phyloP scores from a whole-genome alignment of 2,329 filamentous ascomycete genomes.

The Aspergillus sp. region DNA sequence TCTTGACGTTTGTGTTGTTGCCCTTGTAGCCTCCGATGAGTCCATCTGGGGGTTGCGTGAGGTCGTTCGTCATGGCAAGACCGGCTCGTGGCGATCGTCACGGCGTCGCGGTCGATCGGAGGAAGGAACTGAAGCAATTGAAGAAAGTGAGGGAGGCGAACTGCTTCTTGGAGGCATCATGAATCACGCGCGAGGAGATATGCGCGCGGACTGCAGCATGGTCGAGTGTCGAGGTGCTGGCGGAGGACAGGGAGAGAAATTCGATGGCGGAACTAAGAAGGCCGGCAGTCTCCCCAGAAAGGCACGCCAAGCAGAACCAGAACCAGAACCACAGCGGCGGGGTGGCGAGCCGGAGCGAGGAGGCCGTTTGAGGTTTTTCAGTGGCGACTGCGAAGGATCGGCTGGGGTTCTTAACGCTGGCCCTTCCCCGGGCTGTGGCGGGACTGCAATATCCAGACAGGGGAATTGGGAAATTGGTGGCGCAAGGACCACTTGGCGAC shows the following conservation, averaged over 20 bases:
- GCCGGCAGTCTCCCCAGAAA: no score
- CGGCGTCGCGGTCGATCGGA: neutral
- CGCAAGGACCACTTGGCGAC: no score
- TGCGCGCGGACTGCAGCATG: neutral
- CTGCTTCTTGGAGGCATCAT: neutral
- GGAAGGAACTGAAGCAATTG: neutral
- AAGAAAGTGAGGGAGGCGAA: neutral
- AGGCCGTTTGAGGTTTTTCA: no score
- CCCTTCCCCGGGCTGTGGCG: no score
- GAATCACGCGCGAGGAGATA: neutral
- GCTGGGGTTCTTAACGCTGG: no score
- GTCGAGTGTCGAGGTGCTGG: neutral
- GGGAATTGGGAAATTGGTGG: no score
- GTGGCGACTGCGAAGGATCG: no score
- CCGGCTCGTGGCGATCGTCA: neutral
- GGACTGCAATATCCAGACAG: no score
- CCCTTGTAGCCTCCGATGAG: constrained; percentile 30
- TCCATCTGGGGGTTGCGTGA: constrained; percentile 28
- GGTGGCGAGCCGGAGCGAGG: no score
- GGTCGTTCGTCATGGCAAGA: constrained; percentile 11
- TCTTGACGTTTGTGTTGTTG: constrained; percentile 22
- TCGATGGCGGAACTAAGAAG: no score
- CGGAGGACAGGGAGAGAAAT: neutral
- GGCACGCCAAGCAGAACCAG: no score
- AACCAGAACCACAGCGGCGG: no score